phyloP scores from a whole-genome alignment of 2,329 filamentous ascomycete species.

The Cryoendolithus antarcticus region DNA sequence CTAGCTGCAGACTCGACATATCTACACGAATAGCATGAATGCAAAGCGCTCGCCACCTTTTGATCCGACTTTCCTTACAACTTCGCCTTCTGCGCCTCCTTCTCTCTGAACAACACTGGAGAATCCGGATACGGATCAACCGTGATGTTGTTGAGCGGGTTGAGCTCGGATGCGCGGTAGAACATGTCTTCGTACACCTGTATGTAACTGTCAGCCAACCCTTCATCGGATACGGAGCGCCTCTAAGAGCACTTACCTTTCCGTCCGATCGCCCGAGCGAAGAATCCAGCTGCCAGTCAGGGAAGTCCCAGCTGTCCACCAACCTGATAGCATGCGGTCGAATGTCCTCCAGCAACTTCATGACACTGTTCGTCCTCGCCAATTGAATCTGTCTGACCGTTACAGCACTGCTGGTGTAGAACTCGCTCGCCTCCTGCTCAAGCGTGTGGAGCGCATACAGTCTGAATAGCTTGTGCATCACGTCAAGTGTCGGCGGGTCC shows the following conservation, averaged over 20 bases:
- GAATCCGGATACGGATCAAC: conserved; percentile 61
- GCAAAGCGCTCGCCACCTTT: too few species aligned
- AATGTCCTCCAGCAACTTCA: conserved; percentile 58
- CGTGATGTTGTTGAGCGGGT: conserved; percentile 59
- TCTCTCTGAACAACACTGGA: conserved; percentile 48
- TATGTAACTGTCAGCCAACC: too few species aligned
- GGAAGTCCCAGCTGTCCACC: conserved; percentile 64
- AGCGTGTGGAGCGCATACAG: conserved; percentile 55
- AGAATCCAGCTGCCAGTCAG: conserved; percentile 66
- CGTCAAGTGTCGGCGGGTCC: conserved; percentile 42
- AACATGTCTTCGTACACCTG: conserved; percentile 66
- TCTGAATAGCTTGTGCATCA: conserved; percentile 56
- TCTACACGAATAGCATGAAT: too few species aligned
- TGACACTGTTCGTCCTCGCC: conserved; percentile 53
- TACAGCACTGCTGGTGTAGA: conserved; percentile 57
- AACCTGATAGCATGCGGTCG: conserved; percentile 60
- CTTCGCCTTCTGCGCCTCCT: conserved; percentile 33
- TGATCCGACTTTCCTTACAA: conserved; percentile 2
- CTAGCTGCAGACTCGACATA: too few species aligned
- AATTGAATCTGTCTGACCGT: conserved; percentile 62
- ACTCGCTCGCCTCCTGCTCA: conserved; percentile 57
- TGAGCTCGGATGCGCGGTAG: conserved; percentile 56
- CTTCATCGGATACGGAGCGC: too few species aligned
- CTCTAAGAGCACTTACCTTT: conserved; percentile 24
- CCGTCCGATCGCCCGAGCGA: conserved; percentile 59